A percentile compares a stretch with the other conserved stretches of the same genome.
These are phyloP conservation scores for Pneumocystis oryctolagi DNA, from an alignment of 1,139 yeast species.

Conservation along the genomic window DNA sequence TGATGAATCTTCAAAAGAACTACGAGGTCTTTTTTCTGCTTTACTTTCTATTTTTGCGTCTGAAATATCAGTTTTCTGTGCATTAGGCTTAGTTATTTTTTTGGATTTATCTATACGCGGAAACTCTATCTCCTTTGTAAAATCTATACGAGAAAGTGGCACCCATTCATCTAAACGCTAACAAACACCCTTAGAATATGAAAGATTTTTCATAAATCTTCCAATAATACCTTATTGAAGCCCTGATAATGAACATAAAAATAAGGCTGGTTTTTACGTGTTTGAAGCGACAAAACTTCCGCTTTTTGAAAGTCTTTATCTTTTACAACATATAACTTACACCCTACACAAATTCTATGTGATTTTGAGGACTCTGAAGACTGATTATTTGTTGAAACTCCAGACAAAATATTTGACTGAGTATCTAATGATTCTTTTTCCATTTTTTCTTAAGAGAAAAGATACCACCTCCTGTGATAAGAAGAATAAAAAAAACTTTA, in stretches of 20 bases:
- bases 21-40: conserved; percentile 19
- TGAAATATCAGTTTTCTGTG: conserved; percentile 27
- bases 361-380: conserved; percentile 12
- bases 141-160: conserved; percentile 52
- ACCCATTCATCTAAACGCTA: conserved; percentile 87
- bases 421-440: neutral
- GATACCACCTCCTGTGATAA: neutral
- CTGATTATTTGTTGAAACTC: neutral
- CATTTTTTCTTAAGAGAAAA: neutral
- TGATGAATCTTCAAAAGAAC: neutral
- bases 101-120: conserved; percentile 42
- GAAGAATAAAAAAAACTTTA: neutral
- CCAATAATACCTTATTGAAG: conserved; percentile 45
- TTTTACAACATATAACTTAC: conserved; percentile 66
- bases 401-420: neutral
- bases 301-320: conserved; percentile 71
- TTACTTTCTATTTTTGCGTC: conserved; percentile 33
- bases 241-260: conserved; percentile 91
- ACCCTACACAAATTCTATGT: conserved; percentile 33
- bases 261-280: conserved; percentile 59
- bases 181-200: neutral
- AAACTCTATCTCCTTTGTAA: conserved; percentile 46
- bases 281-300: conserved; percentile 65
- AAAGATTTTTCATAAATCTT: conserved; percentile 15
- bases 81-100: conserved; percentile 16